Conservation (phyloP, 805 yeast species). For the Yamadazyma akitaensis region DNA sequence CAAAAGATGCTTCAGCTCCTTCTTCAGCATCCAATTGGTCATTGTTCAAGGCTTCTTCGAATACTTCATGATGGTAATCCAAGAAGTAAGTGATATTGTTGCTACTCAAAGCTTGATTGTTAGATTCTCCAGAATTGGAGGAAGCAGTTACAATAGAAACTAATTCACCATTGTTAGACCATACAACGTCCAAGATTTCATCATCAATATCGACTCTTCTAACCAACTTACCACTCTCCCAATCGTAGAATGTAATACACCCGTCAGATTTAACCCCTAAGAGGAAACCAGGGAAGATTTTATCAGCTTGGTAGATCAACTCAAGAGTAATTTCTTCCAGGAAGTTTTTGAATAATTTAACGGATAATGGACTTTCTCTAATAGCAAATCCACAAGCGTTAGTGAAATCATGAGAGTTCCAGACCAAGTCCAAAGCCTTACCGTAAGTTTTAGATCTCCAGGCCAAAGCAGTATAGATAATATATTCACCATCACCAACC, state of each 20-base stretch:
- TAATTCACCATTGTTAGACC: slow-evolving; percentile 93
- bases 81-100: slow-evolving; percentile 73
- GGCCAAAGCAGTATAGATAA: slow-evolving; percentile 92
- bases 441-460: slow-evolving; percentile 98
- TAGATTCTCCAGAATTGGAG: slow-evolving; percentile 16
- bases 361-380: slow-evolving; percentile 61
- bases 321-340: slow-evolving; percentile 69
- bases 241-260: slow-evolving; percentile 84
- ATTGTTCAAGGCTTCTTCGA: slow-evolving; percentile 56
- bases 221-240: slow-evolving; percentile 85
- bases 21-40: slow-evolving; percentile 71
- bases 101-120: slow-evolving; percentile 18
- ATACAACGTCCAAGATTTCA: slow-evolving; percentile 74
- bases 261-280: slow-evolving; percentile 83
- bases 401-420: slow-evolving; percentile 82
- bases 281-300: slow-evolving; percentile 84
- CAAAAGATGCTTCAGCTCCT: slow-evolving; percentile 85
- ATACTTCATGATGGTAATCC: slow-evolving; percentile 65
- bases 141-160: slow-evolving; percentile 57
- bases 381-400: slow-evolving; percentile 71
- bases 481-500: slow-evolving; percentile 96
- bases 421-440: slow-evolving; percentile 82
- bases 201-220: slow-evolving; percentile 79
- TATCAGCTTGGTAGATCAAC: slow-evolving; percentile 69
- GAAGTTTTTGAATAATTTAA: slow-evolving; percentile 79